phyloP scores from a whole-genome alignment of 306 rosid species.

The Quercus berberidifolia region DNA sequence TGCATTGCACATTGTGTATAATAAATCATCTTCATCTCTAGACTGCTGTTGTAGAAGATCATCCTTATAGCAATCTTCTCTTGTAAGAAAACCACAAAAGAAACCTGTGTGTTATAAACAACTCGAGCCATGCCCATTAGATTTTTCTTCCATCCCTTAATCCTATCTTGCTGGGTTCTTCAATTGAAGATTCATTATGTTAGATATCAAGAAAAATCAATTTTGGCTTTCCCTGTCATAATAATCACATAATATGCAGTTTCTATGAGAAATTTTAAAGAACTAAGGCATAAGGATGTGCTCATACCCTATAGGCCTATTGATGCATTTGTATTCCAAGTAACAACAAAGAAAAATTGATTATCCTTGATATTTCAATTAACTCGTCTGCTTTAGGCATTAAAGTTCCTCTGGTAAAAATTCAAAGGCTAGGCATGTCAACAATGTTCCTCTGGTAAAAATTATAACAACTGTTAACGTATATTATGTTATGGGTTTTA shows the following conservation, averaged over 20 bases:
- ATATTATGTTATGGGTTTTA: too few species aligned
- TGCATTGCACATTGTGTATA: conserved; percentile 83
- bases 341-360: not conserved
- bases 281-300: not conserved
- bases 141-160: conserved; percentile 32
- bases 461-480: too few species aligned
- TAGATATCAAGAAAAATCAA: too few species aligned
- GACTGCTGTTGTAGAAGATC: conserved; percentile 53
- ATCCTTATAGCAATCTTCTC: conserved; percentile 58
- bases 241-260: not conserved
- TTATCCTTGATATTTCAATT: conserved; percentile 9
- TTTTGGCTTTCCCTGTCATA: conserved; percentile 3
- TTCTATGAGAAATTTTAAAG: conserved; percentile 7
- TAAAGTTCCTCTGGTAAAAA: not conserved
- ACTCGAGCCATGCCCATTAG: conserved; percentile 35
- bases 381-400: not conserved
- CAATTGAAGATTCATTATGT: conserved; percentile 24
- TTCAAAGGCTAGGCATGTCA: not conserved
- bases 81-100: conserved; percentile 57
- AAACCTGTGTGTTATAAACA: conserved; percentile 54
- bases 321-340: conserved; percentile 1
- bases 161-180: conserved; percentile 4
- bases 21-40: conserved; percentile 66
- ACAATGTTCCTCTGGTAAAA: not conserved
- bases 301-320: not conserved